Conservation (phyloP, 2,329 filamentous ascomycete genomes). For the Pestalotiopsis sp. region DNA sequence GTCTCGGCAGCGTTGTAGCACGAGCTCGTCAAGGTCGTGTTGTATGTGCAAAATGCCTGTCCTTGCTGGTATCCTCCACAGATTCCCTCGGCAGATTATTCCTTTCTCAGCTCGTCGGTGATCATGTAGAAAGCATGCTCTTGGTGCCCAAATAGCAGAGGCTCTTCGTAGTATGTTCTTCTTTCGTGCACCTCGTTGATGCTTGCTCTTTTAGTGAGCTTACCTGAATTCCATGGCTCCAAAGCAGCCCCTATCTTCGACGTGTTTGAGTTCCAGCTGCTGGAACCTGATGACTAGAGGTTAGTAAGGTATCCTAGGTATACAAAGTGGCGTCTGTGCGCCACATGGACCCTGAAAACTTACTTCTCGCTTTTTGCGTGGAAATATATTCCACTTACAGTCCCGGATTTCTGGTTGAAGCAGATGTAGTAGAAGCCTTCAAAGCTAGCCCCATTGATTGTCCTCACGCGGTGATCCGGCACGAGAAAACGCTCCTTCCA, state of each 20-base stretch:
- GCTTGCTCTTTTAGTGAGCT: background rate
- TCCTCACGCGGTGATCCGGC: conserved; percentile 88
- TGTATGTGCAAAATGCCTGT: background rate
- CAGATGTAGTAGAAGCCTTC: conserved; percentile 99
- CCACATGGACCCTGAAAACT: conserved; percentile 37
- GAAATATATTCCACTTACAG: conserved; percentile 93
- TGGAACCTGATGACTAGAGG: conserved; percentile 67
- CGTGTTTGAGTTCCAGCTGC: conserved; percentile 87
- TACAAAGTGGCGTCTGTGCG: too few relatives aligned
- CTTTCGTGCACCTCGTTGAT: background rate
- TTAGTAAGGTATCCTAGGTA: background rate
- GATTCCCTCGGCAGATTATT: background rate
- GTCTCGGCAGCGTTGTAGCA: background rate
- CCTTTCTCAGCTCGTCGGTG: background rate
- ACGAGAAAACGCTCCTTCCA: conserved; percentile 99
- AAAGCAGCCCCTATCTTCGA: conserved; percentile 82
- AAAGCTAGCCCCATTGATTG: conserved; percentile 92
- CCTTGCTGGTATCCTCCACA: background rate
- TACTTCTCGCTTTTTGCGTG: conserved; percentile 98
- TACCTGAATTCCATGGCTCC: conserved; percentile 86
- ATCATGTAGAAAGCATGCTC: background rate
- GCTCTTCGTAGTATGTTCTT: background rate
- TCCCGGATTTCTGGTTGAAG: conserved; percentile 89
- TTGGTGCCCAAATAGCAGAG: background rate
- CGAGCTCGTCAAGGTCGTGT: background rate